Conservation (phyloP, 2,329 filamentous ascomycete species). For the Fusarium tricinctum region DNA sequence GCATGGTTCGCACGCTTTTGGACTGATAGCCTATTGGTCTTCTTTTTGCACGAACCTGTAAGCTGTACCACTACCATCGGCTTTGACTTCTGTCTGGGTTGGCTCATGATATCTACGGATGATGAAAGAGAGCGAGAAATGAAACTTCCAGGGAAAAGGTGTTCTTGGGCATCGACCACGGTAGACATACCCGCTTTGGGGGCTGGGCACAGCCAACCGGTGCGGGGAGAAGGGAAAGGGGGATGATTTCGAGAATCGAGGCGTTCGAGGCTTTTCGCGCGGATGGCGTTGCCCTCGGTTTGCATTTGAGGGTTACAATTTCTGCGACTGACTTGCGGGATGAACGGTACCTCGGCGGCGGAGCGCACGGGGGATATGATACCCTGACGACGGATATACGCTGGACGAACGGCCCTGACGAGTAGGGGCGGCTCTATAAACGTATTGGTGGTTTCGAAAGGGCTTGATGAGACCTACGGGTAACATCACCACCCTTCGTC, state of each 20-base stretch:
- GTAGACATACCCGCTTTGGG: slow-evolving; percentile 48
- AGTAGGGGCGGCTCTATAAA: slow-evolving; percentile 47
- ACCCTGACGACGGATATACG: slow-evolving; percentile 55
- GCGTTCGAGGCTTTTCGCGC: slow-evolving; percentile 49
- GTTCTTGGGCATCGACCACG: slow-evolving; percentile 47
- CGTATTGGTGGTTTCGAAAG: slow-evolving; percentile 41
- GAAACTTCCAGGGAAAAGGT: slow-evolving; percentile 43
- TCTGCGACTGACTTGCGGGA: slow-evolving; percentile 47
- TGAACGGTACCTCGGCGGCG: slow-evolving; percentile 44
- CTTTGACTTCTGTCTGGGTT: slow-evolving; percentile 52
- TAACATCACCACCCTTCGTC: slow-evolving; percentile 30
- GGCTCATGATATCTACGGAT: slow-evolving; percentile 51
- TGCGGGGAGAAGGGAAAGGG: slow-evolving; percentile 41
- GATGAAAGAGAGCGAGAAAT: slow-evolving; percentile 49
- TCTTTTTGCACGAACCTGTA: slow-evolving; percentile 47
- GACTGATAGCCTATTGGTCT: slow-evolving; percentile 38
- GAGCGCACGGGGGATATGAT: slow-evolving; percentile 52
- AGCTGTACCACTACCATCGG: slow-evolving; percentile 51
- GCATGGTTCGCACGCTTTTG: slow-evolving; percentile 32
- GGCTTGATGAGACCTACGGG: slow-evolving; percentile 27
- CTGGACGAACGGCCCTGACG: slow-evolving; percentile 53
- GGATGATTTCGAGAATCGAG: slow-evolving; percentile 39
- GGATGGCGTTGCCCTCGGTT: slow-evolving; percentile 46
- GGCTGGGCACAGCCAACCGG: slow-evolving; percentile 41
- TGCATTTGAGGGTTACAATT: slow-evolving; percentile 49